phyloP scores from a whole-genome alignment of 2,329 filamentous ascomycete species.

The Aspergillus costaricaensis region DNA sequence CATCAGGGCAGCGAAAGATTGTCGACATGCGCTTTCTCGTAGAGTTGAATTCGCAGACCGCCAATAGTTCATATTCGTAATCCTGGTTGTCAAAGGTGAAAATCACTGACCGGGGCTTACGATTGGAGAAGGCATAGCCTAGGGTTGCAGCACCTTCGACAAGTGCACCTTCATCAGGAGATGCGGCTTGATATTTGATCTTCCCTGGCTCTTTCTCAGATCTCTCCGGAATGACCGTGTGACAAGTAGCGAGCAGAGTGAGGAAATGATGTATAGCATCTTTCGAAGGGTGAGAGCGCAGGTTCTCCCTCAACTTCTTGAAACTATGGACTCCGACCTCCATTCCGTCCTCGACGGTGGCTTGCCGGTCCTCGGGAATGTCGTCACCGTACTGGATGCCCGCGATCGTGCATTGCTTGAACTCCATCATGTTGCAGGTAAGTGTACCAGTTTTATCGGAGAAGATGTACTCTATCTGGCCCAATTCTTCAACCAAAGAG shows the following conservation, averaged over 20 bases:
- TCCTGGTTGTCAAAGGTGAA: conserved; percentile 74
- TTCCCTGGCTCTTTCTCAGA: conserved; percentile 72
- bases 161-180: conserved; percentile 93
- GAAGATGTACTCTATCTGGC: conserved; percentile 98
- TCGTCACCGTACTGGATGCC: conserved; percentile 93
- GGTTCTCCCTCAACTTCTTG: conserved; percentile 70
- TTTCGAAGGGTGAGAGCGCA: conserved; percentile 60
- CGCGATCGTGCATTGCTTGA: conserved; percentile 89
- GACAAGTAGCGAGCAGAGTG: conserved; percentile 81
- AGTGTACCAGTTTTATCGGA: conserved; percentile 96
- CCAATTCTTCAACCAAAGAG: conserved; percentile 92
- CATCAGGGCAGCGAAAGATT: conserved; percentile 94
- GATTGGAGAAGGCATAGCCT: conserved; percentile 86
- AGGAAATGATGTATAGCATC: conserved; percentile 81
- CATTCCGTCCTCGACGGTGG: conserved; percentile 73
- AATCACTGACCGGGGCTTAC: conserved; percentile 85
- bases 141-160: conserved; percentile 85
- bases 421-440: conserved; percentile 99
- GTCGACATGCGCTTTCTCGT: conserved; percentile 97
- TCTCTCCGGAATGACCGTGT: conserved; percentile 94
- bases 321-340: conserved; percentile 85
- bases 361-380: conserved; percentile 84
- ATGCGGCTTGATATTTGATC: conserved; percentile 98
- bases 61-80: conserved; percentile 83
- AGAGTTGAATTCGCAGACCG: conserved; percentile 99